A percentile compares a stretch with the other conserved stretches of the same genome.
Conservation (phyloP, 2,329 filamentous ascomycete genomes). For the Ceratocystis eucalypticola region DNA sequence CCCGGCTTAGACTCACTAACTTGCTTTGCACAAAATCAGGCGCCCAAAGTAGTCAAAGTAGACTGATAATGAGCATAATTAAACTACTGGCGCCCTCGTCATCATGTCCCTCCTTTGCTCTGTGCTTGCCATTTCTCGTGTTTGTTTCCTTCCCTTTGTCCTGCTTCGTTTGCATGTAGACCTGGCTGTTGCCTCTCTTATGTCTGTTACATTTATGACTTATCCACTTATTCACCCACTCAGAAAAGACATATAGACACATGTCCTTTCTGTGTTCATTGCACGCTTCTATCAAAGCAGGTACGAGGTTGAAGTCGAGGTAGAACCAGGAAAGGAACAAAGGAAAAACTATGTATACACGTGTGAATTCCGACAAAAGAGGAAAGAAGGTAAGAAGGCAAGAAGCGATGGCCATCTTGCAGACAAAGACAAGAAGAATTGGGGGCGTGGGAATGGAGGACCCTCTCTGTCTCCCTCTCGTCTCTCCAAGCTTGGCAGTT, state of each 20-base stretch:
- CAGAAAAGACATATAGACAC: background rate
- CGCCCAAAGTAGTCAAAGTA: background rate
- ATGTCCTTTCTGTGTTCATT: background rate
- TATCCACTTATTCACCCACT: background rate
- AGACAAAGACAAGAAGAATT: background rate
- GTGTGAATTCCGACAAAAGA: background rate
- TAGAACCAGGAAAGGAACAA: background rate
- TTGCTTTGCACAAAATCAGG: background rate
- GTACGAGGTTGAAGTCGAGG: background rate
- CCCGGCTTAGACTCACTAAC: background rate
- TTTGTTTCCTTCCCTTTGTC: background rate
- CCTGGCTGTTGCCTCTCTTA: background rate
- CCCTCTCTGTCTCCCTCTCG: background rate
- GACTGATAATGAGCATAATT: background rate
- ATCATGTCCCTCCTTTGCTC: background rate
- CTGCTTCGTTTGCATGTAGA: background rate
- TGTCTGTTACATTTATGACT: background rate
- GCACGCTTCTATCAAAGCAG: background rate
- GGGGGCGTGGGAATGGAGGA: background rate
- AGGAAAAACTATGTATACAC: background rate
- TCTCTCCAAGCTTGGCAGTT: background rate
- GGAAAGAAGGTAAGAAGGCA: background rate
- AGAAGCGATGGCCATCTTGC: background rate
- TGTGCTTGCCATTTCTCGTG: background rate
- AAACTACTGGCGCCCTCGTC: too few relatives aligned